Evolutionary conservation across 768 basidiomycete species (phyloP).

Genomic region (Tricholoma furcatifolium): DNA sequence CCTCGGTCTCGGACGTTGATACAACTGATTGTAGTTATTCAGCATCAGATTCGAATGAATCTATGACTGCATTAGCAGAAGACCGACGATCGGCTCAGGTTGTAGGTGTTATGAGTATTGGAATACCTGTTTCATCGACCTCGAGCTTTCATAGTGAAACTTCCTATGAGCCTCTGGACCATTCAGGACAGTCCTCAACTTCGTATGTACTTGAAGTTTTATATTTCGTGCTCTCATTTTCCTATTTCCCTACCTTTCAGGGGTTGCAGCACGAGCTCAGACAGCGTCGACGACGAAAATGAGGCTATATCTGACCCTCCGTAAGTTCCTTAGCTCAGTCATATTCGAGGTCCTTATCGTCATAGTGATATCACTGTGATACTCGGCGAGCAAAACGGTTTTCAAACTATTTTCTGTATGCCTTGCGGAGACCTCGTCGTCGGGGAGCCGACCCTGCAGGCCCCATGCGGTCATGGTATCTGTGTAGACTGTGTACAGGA

Average conservation of each 20-base stretch:
- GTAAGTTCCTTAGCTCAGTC: neutral
- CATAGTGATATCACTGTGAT: neutral
- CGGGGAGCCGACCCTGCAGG: constrained; percentile 25
- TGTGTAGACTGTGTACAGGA: constrained; percentile 39
- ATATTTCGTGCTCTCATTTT: too few relatives aligned
- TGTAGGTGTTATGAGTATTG: neutral
- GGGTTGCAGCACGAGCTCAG: neutral
- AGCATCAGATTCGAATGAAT: neutral
- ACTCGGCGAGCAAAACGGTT: constrained; percentile 10
- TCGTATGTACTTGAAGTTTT: neutral
- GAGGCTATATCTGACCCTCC: neutral
- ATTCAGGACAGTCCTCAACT: neutral
- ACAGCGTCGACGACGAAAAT: neutral
- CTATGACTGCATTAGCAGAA: neutral
- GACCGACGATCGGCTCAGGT: constrained; percentile 3
- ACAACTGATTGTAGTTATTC: neutral
- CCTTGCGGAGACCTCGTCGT: constrained; percentile 14
- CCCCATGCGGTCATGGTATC: constrained; percentile 46
- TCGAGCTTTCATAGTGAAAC: too few relatives aligned
- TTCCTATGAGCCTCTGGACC: too few relatives aligned
- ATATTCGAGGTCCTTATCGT: neutral
- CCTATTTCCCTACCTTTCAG: too few relatives aligned
- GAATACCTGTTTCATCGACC: constrained; percentile 8
- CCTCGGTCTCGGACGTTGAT: neutral
- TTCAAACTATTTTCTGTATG: constrained; percentile 12